Percentiles rank a stretch among this genome's conserved stretches.
These are phyloP conservation scores for Cyberlindnera sargentensis DNA, from an alignment of 805 yeast genomes.

Conservation along the genomic window DNA sequence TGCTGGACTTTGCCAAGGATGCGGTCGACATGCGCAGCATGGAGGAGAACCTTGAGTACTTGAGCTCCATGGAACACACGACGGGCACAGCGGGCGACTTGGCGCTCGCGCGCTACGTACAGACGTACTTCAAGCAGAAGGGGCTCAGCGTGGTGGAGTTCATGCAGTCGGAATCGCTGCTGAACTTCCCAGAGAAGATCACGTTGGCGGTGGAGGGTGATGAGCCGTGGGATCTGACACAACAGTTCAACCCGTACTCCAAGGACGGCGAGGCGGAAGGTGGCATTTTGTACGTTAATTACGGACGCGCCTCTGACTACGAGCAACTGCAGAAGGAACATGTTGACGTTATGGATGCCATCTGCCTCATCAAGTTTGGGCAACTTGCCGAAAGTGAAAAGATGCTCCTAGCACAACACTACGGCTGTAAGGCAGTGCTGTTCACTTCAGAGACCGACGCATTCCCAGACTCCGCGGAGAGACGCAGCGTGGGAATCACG, in stretches of 20 bases:
- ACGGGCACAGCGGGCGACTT: conserved; percentile 87
- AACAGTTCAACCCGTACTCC: conserved; percentile 66
- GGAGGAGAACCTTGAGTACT: conserved; percentile 22
- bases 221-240: conserved; percentile 22
- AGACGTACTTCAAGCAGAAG: conserved; percentile 48
- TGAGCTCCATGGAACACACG: conserved; percentile 53
- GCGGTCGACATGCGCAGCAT: conserved; percentile 41
- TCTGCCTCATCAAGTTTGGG: conserved; percentile 58
- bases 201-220: conserved; percentile 19
- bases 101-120: conserved; percentile 60
- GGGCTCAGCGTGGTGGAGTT: conserved; percentile 48
- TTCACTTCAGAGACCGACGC: conserved; percentile 43
- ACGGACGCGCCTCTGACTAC: conserved; percentile 56
- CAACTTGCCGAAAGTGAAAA: conserved; percentile 43
- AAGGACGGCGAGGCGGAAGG: conserved; percentile 50
- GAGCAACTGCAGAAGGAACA: conserved; percentile 28
- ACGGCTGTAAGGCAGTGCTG: conserved; percentile 59
- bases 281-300: conserved; percentile 54
- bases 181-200: conserved; percentile 56
- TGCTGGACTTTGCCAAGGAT: conserved; percentile 42
- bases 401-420: conserved; percentile 44
- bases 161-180: conserved; percentile 43
- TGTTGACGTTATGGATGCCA: conserved; percentile 38
- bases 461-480: conserved; percentile 27
- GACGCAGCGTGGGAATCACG: conserved; percentile 47